Base-by-base conservation (phyloP, 495 filamentous ascomycete species). In the Aspergillus saccharolyticus region DNA sequence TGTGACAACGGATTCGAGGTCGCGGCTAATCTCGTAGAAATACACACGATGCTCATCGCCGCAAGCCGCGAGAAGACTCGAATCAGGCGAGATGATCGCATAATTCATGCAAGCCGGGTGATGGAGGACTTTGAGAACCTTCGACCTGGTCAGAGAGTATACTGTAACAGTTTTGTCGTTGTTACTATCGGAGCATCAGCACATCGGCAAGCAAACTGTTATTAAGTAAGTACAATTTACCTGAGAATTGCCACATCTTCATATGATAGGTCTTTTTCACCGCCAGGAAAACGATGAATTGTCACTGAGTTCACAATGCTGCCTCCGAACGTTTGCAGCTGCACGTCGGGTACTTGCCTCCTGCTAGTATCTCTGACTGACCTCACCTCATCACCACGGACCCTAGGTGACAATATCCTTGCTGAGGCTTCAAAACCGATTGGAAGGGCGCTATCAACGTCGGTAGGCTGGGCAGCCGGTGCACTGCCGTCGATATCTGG, bases 21-120 rank as follows among this genome's bases (percentile, higher is more conserved):
- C 68, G 53, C 75, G 69, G 43, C 59, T 62, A 44, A 73, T 69
- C 61, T 83, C 71, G 67, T 94, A 92, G 55, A 97, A 85, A 68
- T 94, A 96, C 2, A 89, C 86, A 56, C 80, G 85, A 3, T 87
- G 84, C 63, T 89, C 84, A 63, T 98, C 95, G 20, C 92, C 89
- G 42, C 97, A 87, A 10, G 90, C 89, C 3, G 91, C 78, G 5
- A 97, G 80, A 17, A 95, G 70, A 43, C 77, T 79, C 0, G 91
- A 92, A 62, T 97, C 89, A 0, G 94, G 94, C 24, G 92, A 96
- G 44, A 98, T 85, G 18, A 91, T 84, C 5, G 91, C 89, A 69
- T 94, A 91, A 69, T 98, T 98, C 74, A 96, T 93, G 54, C 82
- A 85, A 60, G 88, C 85, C 42, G 87, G 84, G 57, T 92, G 89